Evolutionary conservation across 306 rosid species (phyloP).

Genomic region (Astragalus membranaceus): DNA sequence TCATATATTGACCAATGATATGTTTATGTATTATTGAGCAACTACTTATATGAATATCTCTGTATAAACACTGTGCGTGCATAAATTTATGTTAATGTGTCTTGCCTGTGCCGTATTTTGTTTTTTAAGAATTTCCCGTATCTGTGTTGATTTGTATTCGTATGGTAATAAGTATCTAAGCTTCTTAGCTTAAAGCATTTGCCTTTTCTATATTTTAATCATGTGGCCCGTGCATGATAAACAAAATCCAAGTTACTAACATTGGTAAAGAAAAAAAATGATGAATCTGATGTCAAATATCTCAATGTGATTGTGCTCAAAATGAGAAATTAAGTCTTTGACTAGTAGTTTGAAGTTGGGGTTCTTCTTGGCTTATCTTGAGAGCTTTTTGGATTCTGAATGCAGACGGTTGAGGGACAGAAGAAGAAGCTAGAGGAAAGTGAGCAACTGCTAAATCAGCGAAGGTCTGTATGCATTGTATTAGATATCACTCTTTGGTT

Average conservation of each 20-base stretch:
- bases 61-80: too few species aligned
- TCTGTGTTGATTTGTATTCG: too few species aligned
- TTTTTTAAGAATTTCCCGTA: too few species aligned
- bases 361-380: not conserved
- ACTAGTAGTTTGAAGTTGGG: slow-evolving; percentile 2
- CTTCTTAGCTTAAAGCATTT: not conserved
- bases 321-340: not conserved
- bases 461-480: slow-evolving; percentile 46
- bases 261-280: not conserved
- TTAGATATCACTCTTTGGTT: not conserved
- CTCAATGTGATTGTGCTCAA: not conserved
- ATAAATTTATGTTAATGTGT: too few species aligned
- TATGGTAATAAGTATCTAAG: too few species aligned
- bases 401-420: slow-evolving; percentile 91
- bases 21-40: too few species aligned
- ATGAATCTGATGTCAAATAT: not conserved
- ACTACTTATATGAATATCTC: too few species aligned
- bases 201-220: not conserved
- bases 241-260: not conserved
- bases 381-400: slow-evolving; percentile 24
- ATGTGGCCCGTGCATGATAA: not conserved
- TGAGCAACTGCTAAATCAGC: slow-evolving; percentile 61
- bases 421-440: slow-evolving; percentile 74
- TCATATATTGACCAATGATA: too few species aligned
- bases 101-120: too few species aligned